Evolutionary conservation across 495 filamentous ascomycete species (phyloP).

Genomic region (Amniculicola lignicola): DNA sequence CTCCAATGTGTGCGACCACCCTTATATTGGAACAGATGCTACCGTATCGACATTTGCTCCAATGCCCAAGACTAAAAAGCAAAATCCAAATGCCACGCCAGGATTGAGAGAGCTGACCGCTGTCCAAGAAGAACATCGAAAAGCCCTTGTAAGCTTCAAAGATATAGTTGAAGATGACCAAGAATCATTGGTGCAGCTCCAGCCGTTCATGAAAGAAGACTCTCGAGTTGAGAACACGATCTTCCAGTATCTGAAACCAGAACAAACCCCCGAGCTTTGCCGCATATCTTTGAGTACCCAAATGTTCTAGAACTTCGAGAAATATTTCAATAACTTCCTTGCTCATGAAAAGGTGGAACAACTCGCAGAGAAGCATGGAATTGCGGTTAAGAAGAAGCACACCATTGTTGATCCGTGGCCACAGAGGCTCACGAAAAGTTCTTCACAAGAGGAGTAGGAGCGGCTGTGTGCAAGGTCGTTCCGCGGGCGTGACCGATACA

Average conservation of each 20-base stretch:
- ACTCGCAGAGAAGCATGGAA: background rate
- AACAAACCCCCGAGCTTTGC: no score
- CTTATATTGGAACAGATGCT: slow-evolving; percentile 19
- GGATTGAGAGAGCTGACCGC: slow-evolving; percentile 37
- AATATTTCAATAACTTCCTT: background rate
- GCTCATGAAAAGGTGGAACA: background rate
- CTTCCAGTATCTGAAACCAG: background rate
- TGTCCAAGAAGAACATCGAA: slow-evolving; percentile 5
- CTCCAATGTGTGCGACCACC: slow-evolving; percentile 34
- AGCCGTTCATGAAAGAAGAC: background rate
- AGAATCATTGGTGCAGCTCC: background rate
- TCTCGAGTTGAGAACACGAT: background rate
- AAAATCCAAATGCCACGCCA: slow-evolving; percentile 36
- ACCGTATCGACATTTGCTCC: slow-evolving; percentile 25
- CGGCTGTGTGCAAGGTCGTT: background rate
- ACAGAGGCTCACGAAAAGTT: background rate
- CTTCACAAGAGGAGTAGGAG: slow-evolving; percentile 22
- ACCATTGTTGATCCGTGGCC: slow-evolving; percentile 32
- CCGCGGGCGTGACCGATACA: slow-evolving; percentile 26
- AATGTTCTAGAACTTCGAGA: background rate
- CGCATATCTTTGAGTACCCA: no score
- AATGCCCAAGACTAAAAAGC: slow-evolving; percentile 14
- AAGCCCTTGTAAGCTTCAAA: no score
- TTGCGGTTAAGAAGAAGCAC: slow-evolving; percentile 20
- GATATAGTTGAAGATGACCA: background rate